These are phyloP conservation scores for Colletotrichum orchidophilum DNA, from an alignment of 2,329 filamentous ascomycete species.

Conservation along the genomic window DNA sequence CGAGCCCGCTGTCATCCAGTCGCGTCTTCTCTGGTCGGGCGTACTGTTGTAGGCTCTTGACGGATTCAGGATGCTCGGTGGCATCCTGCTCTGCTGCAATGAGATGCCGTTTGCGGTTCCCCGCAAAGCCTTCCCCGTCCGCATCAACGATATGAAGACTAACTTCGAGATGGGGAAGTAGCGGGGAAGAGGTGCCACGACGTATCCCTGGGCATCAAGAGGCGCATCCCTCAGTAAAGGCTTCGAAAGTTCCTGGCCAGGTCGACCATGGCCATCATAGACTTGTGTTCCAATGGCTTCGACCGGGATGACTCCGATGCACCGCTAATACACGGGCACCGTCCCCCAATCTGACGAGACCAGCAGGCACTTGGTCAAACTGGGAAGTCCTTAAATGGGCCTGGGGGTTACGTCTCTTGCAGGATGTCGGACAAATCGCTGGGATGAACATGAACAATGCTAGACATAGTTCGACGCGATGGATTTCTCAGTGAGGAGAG, in stretches of 20 bases:
- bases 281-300: neutral
- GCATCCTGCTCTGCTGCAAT: neutral
- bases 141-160: neutral
- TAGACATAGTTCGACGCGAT: neutral
- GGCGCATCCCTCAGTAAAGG: no score
- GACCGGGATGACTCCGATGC: neutral
- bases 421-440: neutral
- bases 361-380: neutral
- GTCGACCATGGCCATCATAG: neutral
- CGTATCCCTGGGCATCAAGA: neutral
- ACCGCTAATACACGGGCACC: neutral
- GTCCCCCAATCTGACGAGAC: neutral
- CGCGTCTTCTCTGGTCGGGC: neutral
- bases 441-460: no score
- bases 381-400: neutral
- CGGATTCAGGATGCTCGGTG: neutral
- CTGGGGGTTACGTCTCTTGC: neutral
- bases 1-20: no score
- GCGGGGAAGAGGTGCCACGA: neutral
- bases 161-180: no score
- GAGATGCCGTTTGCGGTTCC: neutral
- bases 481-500: neutral
- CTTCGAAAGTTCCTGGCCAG: neutral
- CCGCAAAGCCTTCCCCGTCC: neutral
- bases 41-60: neutral